Percentiles rank a stretch among this genome's conserved stretches.
Evolutionary conservation across 2,329 filamentous ascomycete species (phyloP).

Genomic region (Fusarium brachygibbosum): DNA sequence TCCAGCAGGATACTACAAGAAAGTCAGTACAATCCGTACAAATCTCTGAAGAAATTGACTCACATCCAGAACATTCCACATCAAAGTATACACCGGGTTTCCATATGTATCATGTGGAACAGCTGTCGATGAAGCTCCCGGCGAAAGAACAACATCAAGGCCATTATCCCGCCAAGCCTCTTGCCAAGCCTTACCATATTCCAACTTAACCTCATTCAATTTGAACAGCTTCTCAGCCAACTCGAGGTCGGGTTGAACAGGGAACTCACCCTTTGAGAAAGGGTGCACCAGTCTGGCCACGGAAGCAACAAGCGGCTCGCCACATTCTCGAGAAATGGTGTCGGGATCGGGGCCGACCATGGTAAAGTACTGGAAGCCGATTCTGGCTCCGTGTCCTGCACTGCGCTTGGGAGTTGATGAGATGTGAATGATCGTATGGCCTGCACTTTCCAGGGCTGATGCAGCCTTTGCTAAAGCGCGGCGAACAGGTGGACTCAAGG

Average conservation of each 20-base stretch:
- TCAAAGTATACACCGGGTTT: conserved; percentile 39
- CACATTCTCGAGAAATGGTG: conserved; percentile 27
- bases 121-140: conserved; percentile 33
- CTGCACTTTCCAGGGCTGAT: conserved; percentile 55
- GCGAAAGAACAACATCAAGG: conserved; percentile 39
- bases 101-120: conserved; percentile 45
- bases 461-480: conserved; percentile 59
- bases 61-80: conserved; percentile 47
- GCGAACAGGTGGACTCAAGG: conserved; percentile 65
- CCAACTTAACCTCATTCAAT: conserved; percentile 7
- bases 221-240: conserved; percentile 7
- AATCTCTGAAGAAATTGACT: neutral
- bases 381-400: conserved; percentile 31
- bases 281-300: conserved; percentile 39
- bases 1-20: conserved; percentile 37
- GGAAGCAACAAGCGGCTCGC: conserved; percentile 39
- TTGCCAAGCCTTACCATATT: conserved; percentile 34
- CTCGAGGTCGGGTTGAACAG: conserved; percentile 24
- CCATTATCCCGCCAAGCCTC: conserved; percentile 31
- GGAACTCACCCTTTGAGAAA: conserved; percentile 24
- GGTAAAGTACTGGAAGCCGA: conserved; percentile 42
- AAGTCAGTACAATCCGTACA: accelerated
- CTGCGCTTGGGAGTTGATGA: conserved; percentile 34
- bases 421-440: conserved; percentile 60
- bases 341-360: conserved; percentile 32